Conservation (phyloP, 2,329 filamentous ascomycete genomes). For the Colletotrichum salicis region DNA sequence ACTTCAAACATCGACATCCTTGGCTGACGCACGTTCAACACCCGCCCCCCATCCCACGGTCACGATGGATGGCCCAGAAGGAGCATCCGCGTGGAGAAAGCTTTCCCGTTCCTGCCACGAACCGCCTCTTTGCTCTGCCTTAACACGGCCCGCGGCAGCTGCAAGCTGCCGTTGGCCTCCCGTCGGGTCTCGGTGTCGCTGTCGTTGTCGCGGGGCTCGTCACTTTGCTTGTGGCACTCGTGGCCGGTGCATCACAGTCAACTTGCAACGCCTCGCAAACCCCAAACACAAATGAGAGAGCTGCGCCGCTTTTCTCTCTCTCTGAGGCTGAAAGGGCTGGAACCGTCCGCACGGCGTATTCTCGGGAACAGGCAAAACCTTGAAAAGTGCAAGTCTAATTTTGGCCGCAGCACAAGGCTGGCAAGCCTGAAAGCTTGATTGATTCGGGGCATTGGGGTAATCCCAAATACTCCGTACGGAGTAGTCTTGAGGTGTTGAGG, state of each 20-base stretch:
- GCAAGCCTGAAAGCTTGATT: constrained; percentile 24
- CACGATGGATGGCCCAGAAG: not conserved
- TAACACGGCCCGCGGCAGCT: constrained; percentile 9
- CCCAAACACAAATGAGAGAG: not conserved
- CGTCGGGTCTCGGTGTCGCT: not conserved
- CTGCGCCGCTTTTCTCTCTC: not conserved
- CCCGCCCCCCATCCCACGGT: not conserved
- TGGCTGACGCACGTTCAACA: constrained; percentile 25
- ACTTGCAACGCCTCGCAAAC: constrained; percentile 4
- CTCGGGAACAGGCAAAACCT: not conserved
- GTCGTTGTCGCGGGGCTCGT: not conserved
- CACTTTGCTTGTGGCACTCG: constrained; percentile 25
- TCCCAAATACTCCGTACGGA: not conserved
- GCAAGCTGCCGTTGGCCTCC: not conserved
- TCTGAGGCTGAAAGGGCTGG: not conserved
- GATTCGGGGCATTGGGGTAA: not conserved
- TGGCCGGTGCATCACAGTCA: constrained; percentile 21
- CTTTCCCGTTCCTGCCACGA: constrained; percentile 12
- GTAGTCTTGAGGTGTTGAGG: not conserved
- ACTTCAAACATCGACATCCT: constrained; percentile 32
- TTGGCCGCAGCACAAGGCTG: constrained; percentile 2
- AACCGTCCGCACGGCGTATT: not conserved
- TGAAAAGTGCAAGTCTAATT: not conserved
- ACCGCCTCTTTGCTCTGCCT: not conserved
- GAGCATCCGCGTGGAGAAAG: constrained; percentile 13